phyloP scores from a whole-genome alignment of 495 filamentous ascomycete genomes.

The Penicillium salamii region DNA sequence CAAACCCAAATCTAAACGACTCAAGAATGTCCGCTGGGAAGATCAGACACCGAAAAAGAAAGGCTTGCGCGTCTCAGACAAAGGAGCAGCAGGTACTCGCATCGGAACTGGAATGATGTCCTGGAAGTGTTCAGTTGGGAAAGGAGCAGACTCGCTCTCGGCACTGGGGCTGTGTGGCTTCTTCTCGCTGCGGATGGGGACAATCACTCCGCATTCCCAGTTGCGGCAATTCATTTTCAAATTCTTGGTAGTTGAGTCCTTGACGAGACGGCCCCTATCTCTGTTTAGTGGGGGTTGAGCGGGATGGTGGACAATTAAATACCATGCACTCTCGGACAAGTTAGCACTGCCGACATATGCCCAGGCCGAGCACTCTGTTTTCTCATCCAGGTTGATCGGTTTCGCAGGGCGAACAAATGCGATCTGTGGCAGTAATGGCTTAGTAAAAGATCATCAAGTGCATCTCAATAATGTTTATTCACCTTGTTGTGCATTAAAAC shows the following conservation, averaged over 20 bases:
- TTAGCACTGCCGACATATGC: constrained; percentile 93
- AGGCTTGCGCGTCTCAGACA: constrained; percentile 44
- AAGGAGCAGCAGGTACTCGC: constrained; percentile 53
- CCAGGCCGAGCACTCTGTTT: constrained; percentile 50
- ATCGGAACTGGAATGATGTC: constrained; percentile 69
- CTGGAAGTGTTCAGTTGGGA: constrained; percentile 45
- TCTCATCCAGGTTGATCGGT: constrained; percentile 23
- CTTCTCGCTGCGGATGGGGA: constrained; percentile 43
- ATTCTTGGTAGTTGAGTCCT: constrained; percentile 58
- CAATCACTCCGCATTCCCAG: constrained; percentile 92
- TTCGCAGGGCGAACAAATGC: constrained; percentile 59
- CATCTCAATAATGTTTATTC: too few relatives aligned
- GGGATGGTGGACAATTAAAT: constrained; percentile 1
- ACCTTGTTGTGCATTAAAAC: constrained; percentile 89
- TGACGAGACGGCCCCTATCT: constrained; percentile 65
- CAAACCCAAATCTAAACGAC: background rate
- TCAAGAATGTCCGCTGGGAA: too few relatives aligned
- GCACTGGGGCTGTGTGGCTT: background rate
- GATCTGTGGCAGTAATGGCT: too few relatives aligned
- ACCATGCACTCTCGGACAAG: constrained; percentile 90
- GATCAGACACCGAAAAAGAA: constrained; percentile 50
- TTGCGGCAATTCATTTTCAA: constrained; percentile 83
- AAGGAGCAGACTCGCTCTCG: background rate
- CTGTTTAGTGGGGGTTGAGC: background rate
- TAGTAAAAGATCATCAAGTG: too few relatives aligned